Evolutionary conservation across 371 early-diverging fungal species (phyloP), one percentile per base, ranked within the genome.

Genomic region (Mortierella sp.): DNA sequence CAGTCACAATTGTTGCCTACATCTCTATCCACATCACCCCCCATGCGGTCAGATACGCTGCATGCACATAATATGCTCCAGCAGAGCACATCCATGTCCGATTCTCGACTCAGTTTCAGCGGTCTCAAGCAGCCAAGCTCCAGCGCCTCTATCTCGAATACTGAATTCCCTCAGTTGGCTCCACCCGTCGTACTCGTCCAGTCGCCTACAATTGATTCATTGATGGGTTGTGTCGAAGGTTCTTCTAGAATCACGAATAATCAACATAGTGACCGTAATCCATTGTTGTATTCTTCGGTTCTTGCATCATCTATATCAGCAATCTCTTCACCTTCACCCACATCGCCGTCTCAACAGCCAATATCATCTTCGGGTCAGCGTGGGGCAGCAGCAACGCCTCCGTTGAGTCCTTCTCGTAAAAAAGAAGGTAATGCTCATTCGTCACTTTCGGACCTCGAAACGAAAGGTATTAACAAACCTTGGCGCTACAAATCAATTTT

Each of bases 331-430:
- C 26, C 70, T 28, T n/a, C 66, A 32, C 23, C 72, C 15, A 56
- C 68, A 28, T 76, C 79, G 2, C 72, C 9, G 12, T 49, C 56
- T 2, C 74, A 62, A 37, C 72, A 68, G 6, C 59, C 79, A 2
- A 51, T 69, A 15, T 78, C 79, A 1, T 63, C 67, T 5, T 42
- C 55, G 15, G 61, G 54, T 15, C 64, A 55, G 26, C 61, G 43
- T 19, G 63, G 74, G 4, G 26, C 70, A 29, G 73, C 79, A 17
- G 73, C 74, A 0, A 79, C 80, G 23, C 80, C 75, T 40, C 80
- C 80, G n/a, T 35, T 79, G 28, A 79, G 80, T n/a, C 80, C 80
- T 9, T 79, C 80, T 12, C 69, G 73, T 47, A 73, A 73, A 26
- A 73, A 69, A 42, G 79, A 73, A 8, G 42, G 66, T 0, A 28